A percentile compares a stretch with the other conserved stretches of the same genome.
These are phyloP conservation scores for Lojkania enalia DNA, from an alignment of 2,329 filamentous ascomycete species.

Conservation along the genomic window DNA sequence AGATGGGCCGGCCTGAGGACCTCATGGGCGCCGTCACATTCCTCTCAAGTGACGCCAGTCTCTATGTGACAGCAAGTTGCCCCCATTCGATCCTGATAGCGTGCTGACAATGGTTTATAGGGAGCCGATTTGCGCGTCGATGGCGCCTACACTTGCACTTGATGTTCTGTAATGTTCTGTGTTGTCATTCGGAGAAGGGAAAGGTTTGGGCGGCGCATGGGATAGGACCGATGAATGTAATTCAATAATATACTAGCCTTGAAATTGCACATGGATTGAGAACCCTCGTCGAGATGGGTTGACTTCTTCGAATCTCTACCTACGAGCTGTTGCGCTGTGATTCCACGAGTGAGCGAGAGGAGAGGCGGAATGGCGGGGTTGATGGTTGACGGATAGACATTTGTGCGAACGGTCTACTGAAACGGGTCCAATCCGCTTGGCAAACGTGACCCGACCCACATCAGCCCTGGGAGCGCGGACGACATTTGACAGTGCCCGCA, in stretches of 20 bases:
- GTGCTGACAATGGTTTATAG: conserved; percentile 31
- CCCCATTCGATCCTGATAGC: neutral
- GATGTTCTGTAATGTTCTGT: too few relatives aligned
- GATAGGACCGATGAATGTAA: too few relatives aligned
- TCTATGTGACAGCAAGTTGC: conserved; percentile 42
- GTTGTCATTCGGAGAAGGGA: too few relatives aligned
- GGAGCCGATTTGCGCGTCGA: conserved; percentile 81
- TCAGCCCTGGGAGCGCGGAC: neutral
- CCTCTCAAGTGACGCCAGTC: conserved; percentile 73
- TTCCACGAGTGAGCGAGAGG: too few relatives aligned
- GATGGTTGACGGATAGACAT: too few relatives aligned
- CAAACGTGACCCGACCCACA: neutral
- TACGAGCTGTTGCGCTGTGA: too few relatives aligned
- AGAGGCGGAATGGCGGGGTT: too few relatives aligned
- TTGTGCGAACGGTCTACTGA: neutral
- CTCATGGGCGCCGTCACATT: conserved; percentile 92
- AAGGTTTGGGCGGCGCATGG: too few relatives aligned
- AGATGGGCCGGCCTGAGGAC: conserved; percentile 90
- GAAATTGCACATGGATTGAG: too few relatives aligned
- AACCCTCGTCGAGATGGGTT: too few relatives aligned
- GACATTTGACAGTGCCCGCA: conserved; percentile 1
- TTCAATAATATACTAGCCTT: too few relatives aligned
- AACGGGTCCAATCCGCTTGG: neutral
- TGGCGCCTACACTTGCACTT: conserved; percentile 85
- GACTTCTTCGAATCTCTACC: too few relatives aligned